Percentiles rank a stretch among this genome's conserved stretches.
Conservation (phyloP, 1,284 basidiomycete genomes). For the Hypsizygus ulmarius region DNA sequence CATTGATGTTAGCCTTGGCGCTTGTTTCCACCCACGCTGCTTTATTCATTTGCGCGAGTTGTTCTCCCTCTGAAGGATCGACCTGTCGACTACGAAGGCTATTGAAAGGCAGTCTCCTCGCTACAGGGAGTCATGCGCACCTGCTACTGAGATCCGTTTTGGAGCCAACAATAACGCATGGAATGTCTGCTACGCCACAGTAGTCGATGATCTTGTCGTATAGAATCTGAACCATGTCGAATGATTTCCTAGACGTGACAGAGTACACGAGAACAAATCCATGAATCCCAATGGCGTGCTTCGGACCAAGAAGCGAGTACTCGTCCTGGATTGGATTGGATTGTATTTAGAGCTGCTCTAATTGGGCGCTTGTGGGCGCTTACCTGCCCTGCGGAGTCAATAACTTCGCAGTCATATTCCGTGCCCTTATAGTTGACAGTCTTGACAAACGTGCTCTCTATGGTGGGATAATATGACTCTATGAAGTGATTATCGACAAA, state of each 20-base stretch:
- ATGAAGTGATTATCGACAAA: conserved; percentile 43
- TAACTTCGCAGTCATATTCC: conserved; percentile 93
- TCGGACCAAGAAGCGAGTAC: conserved; percentile 35
- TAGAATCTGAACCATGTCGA: conserved; percentile 89
- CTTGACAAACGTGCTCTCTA: conserved; percentile 89
- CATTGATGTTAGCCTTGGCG: conserved; percentile 80
- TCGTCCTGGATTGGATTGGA: conserved; percentile 27
- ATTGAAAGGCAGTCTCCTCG: conserved; percentile 4
- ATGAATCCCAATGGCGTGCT: conserved; percentile 38
- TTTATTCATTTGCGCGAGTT: conserved; percentile 64
- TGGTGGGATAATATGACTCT: conserved; percentile 72
- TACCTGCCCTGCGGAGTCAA: conserved; percentile 95
- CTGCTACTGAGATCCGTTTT: conserved; percentile 78
- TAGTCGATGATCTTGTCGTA: conserved; percentile 94
- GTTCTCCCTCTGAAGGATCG: conserved; percentile 62
- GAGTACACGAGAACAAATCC: conserved; percentile 69
- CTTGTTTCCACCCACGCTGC: conserved; percentile 81
- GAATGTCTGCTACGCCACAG: conserved; percentile 80
- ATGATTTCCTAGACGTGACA: conserved; percentile 82
- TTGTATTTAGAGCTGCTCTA: background rate
- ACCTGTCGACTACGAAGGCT: conserved; percentile 59
- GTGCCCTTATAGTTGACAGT: conserved; percentile 79
- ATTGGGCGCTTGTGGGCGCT: conserved; percentile 9
- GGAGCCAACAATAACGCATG: conserved; percentile 90
- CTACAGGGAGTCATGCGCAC: conserved; percentile 38